Evolutionary conservation across 257 asterid genomes (phyloP), one percentile per base, ranked within the genome.

Genomic region (Galeopsis tetrahit): DNA sequence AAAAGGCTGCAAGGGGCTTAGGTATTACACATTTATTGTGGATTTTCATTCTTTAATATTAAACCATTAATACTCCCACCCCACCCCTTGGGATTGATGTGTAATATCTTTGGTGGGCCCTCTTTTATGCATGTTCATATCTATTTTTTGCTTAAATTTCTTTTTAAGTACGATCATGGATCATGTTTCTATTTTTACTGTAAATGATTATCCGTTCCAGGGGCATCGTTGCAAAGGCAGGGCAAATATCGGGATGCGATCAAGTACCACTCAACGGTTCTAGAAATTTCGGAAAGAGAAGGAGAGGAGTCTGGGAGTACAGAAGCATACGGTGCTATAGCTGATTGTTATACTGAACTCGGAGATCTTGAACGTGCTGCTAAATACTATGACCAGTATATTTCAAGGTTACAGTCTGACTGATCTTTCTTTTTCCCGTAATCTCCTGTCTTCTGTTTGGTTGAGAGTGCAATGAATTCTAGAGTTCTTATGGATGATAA

Each of bases 1-100:
- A 90, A 87, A 95, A 95, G 83, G 99, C 99, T 72, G 96, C 98
- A 46, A 83, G 99, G 80, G 99, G 99, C 36, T 82, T 95, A 86
- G 99, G 99, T 95, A 85, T 33, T 69, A 43, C 15, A 52, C 63
- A 73, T n/a, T 21, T 55, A 32, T 28, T 49, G 3, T 10, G 10
- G 7, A 36, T 10, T 53, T 55, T 13, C 1, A 3, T 34, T 57
- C 68, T 70, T 67, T 8, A 62, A 34, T 63, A 40, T 46, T 21
- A 21, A 21, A 21, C 28, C 28, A 21, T 21, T 21, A 21, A 21
- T 40, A 1, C 46, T 10, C 10, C 46, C 46, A 7, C 28, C 28
- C 28, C 28, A 21, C 8, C 46, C 7, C 11, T 40, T 7, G 10
- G 46, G 46, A 40, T 40, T 40, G 46, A 40, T 40, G 46, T 40